Base-by-base conservation (phyloP, 495 filamentous ascomycete genomes). In the Penicillium fimorum region DNA sequence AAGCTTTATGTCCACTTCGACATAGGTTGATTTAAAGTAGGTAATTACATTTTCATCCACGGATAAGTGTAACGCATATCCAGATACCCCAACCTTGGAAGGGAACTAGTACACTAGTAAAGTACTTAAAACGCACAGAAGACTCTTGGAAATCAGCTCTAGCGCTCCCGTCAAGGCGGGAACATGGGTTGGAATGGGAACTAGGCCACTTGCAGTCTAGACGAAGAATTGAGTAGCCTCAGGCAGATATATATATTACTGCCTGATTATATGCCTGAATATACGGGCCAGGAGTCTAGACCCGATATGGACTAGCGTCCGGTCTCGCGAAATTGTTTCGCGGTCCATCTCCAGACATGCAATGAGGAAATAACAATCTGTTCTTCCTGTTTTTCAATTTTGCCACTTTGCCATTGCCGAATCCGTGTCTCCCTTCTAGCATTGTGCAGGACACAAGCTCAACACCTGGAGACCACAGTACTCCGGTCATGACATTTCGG, bases 131-230 rank as follows among this genome's bases (percentile, higher is more conserved):
- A 35, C 38, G 50, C 50, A 53, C 27, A 41, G 38, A 30, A 37
- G 37, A 48, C 30, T 45, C 55, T 45, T 51, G 46, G 29, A 38
- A 50, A 41, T 51, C 47, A 44, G 51, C 56, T 56, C 57, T 55
- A 60, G 61, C 61, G 61, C 47, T 47, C 55, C 61, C 58, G 50
- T 42, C 40, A 4, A 47, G 48, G 53, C 55, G 47, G 49, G 55
- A 53, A 53, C 50, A 45, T 43, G 50, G 50, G 40, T 53, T 53
- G 41, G 41, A 47, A 40, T 40, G 53, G 43, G 44, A 29, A 48
- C 58, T 61, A 65, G 57, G 57, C 62, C 53, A 38, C 38, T 59
- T 65, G 48, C 18, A 57, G 62, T 32, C 25, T 65, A 62, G 44
- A 48, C 1, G 9, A 20, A 13, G 5, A 8, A 18, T 37, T 49